phyloP scores from a whole-genome alignment of 306 rosid species.

The Pyrus pyrifolia region DNA sequence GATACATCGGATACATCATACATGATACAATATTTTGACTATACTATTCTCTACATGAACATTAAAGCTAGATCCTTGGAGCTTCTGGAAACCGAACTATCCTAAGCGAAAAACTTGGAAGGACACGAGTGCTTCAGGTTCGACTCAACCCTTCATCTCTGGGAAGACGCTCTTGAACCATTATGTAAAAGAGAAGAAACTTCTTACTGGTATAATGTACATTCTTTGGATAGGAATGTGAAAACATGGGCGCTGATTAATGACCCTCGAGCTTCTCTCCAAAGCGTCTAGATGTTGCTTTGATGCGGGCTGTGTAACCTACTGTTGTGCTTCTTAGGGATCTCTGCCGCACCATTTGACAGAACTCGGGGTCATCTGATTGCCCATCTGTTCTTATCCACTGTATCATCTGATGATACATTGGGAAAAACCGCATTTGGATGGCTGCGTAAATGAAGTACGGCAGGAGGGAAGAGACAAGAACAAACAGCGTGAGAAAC shows the following conservation, averaged over 20 bases:
- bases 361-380: constrained; percentile 68
- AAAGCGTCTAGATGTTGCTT: constrained; percentile 56
- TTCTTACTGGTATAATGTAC: constrained; percentile 28
- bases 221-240: constrained; percentile 13
- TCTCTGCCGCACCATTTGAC: constrained; percentile 65
- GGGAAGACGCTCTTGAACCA: neutral
- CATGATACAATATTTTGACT: constrained; percentile 1
- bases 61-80: neutral
- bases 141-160: constrained; percentile 5
- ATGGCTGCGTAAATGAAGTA: constrained; percentile 55
- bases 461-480: constrained; percentile 56
- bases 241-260: neutral
- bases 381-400: constrained; percentile 81
- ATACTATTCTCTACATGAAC: neutral
- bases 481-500: constrained; percentile 60
- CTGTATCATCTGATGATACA: constrained; percentile 80
- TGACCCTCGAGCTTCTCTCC: constrained; percentile 26
- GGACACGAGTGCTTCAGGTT: neutral
- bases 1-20: neutral
- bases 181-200: constrained; percentile 24
- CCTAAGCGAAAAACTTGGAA: constrained; percentile 6
- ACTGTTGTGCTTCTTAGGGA: constrained; percentile 69
- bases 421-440: constrained; percentile 82
- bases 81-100: neutral
- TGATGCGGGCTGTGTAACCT: constrained; percentile 82